Evolutionary conservation across 257 asterid species (phyloP), one percentile per base, ranked within the genome.

Genomic region (Ajuga chamaepitys): DNA sequence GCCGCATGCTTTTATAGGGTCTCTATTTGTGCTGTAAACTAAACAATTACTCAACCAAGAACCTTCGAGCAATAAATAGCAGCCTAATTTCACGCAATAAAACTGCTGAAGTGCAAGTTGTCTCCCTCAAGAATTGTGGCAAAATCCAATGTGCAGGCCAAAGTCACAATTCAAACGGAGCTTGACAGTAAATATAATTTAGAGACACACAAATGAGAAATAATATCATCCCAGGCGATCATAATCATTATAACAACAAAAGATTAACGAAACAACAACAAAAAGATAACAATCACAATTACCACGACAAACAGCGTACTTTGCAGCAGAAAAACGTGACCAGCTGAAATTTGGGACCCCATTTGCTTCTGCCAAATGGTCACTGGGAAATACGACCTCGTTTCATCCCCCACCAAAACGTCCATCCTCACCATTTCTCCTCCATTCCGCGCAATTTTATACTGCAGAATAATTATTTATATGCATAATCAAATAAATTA

Each of bases 341-440:
- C 88, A 54, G 85, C 85, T 48, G 72, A 71, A 64, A 87, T 59
- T 52, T 68, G 76, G 62, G 88, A 77, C 22, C 81, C 77, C 82
- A 85, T 76, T 64, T 75, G 81, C 77, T 78, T 85, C 35, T 85
- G 85, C 95, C 93, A 83, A 63, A 87, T 81, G 52, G 93, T 72
- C 7, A 85, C 85, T 3, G 93, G 89, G 40, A 87, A 87, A 85
- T 75, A 82, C 63, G 84, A 67, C 76, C 86, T 78, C 67, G 92
- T 81, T 70, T 87, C 90, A 42, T 87, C 90, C 51, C 88, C 90
- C 37, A 87, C 95, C 67, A 82, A 70, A 58, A 87, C 68, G 42
- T 83, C 88, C 75, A 77, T 79, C 80, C 93, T 85, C 73, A 83
- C 80, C 55, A 87, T 79, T 74, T 83, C 90, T 9, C 85, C 86